Conservation (phyloP, 1,284 basidiomycete genomes). For the Rhodotorula sp. region DNA sequence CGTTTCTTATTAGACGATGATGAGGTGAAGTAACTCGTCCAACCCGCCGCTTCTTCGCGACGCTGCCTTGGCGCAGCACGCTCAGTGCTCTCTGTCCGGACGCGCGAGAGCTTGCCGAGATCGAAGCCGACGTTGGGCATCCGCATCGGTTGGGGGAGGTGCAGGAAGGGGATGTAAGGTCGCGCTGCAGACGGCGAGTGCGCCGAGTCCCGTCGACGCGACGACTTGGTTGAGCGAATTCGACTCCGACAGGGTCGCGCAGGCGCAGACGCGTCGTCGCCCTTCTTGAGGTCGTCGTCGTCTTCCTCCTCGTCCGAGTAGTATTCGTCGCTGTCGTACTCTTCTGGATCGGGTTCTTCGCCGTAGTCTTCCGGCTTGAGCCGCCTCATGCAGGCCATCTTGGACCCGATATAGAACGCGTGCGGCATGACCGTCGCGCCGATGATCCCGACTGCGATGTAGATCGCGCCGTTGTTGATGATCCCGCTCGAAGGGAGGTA, state of each 20-base stretch:
- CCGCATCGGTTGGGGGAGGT: slow-evolving; percentile 43
- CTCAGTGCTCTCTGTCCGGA: not conserved
- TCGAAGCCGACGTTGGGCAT: slow-evolving; percentile 42
- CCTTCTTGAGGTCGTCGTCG: slow-evolving; percentile 1
- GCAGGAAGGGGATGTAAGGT: slow-evolving; percentile 28
- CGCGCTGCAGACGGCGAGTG: not conserved
- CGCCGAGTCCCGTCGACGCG: not conserved
- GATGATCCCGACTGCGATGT: slow-evolving; percentile 70
- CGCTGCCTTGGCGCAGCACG: not conserved
- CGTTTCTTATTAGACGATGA: not conserved
- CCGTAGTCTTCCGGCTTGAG: slow-evolving; percentile 42
- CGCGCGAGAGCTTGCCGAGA: slow-evolving; percentile 5
- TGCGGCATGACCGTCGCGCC: slow-evolving; percentile 90
- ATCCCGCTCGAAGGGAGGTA: slow-evolving; percentile 70
- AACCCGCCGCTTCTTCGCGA: not conserved
- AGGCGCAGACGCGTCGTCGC: not conserved
- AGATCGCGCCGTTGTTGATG: slow-evolving; percentile 65
- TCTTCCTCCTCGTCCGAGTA: slow-evolving; percentile 12
- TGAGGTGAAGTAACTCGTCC: not conserved
- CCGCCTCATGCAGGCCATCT: slow-evolving; percentile 74
- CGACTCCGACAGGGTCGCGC: not conserved
- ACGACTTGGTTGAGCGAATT: not conserved
- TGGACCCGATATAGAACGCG: slow-evolving; percentile 67
- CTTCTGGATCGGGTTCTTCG: slow-evolving; percentile 9
- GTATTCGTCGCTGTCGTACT: slow-evolving; percentile 4